Evolutionary conservation across 305 asterid species (phyloP).

Genomic region (Fraxinus floribunda): DNA sequence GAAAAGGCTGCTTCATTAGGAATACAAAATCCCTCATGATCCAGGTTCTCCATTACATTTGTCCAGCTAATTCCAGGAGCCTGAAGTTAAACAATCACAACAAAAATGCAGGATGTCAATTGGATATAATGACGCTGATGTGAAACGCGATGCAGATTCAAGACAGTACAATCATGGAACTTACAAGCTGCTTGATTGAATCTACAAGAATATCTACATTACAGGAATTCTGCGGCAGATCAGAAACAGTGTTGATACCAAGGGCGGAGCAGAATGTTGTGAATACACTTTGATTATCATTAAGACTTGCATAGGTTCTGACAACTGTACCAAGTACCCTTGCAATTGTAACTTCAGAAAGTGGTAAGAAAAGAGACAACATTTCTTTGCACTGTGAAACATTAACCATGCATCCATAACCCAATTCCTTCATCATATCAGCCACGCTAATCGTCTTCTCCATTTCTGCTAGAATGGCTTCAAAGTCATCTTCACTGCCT

Average conservation of each 20-base stretch:
- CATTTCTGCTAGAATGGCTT: slow-evolving; percentile 84
- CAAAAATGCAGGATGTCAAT: not conserved
- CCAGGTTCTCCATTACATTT: slow-evolving; percentile 77
- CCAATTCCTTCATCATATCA: slow-evolving; percentile 84
- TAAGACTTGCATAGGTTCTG: slow-evolving; percentile 66
- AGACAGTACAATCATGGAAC: slow-evolving; percentile 31
- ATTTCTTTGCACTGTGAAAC: slow-evolving; percentile 81
- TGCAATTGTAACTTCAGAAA: slow-evolving; percentile 74
- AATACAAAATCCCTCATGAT: slow-evolving; percentile 82
- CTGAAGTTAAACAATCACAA: slow-evolving; percentile 38
- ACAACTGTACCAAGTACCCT: slow-evolving; percentile 76
- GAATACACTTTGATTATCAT: slow-evolving; percentile 65
- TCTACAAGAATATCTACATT: slow-evolving; percentile 75
- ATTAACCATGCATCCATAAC: slow-evolving; percentile 84
- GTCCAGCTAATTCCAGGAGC: slow-evolving; percentile 81
- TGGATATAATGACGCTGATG: not conserved
- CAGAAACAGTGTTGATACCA: slow-evolving; percentile 49
- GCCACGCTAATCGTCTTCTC: slow-evolving; percentile 93
- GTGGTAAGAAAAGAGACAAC: slow-evolving; percentile 69
- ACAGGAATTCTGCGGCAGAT: slow-evolving; percentile 62
- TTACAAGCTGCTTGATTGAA: slow-evolving; percentile 85
- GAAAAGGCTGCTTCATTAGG: slow-evolving; percentile 83
- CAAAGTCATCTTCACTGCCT: slow-evolving; percentile 74
- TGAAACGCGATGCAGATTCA: slow-evolving; percentile 6
- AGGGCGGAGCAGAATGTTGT: slow-evolving; percentile 77